Conservation (phyloP, 495 filamentous ascomycete genomes). For the Aspergillus conjunctus region DNA sequence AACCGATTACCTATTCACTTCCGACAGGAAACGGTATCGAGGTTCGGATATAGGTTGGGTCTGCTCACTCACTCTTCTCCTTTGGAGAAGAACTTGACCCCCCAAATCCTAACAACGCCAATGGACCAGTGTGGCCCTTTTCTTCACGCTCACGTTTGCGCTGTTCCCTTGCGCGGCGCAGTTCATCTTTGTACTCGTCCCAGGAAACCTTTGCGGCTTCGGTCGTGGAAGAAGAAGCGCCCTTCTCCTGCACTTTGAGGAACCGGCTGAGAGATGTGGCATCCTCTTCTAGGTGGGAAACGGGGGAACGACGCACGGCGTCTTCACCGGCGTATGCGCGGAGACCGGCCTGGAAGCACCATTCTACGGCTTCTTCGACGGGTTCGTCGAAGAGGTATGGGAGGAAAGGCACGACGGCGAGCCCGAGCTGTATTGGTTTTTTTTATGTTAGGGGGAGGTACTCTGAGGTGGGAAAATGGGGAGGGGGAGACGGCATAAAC, state of each 20-base stretch:
- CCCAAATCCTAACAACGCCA: conserved; percentile 29
- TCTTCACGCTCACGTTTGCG: conserved; percentile 30
- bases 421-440: conserved; percentile 61
- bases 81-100: conserved; percentile 22
- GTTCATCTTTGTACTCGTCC: conserved; percentile 44
- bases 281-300: conserved; percentile 19
- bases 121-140: conserved; percentile 16
- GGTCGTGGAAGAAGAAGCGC: conserved; percentile 9
- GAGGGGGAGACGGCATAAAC: conserved; percentile 24
- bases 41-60: not conserved
- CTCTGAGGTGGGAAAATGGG: not conserved
- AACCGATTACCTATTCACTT: not conserved
- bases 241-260: conserved; percentile 22
- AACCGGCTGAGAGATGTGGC: conserved; percentile 24
- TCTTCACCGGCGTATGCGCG: conserved; percentile 66
- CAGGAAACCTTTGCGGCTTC: conserved; percentile 35
- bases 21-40: not conserved
- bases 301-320: conserved; percentile 45
- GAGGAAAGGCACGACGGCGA: conserved; percentile 84
- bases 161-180: conserved; percentile 33
- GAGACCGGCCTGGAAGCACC: conserved; percentile 80
- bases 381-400: conserved; percentile 92
- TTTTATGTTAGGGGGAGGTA: not conserved
- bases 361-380: conserved; percentile 87
- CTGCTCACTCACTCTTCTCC: conserved; percentile 35